Conservation (phyloP, 1,139 yeast genomes). For the Sugiyamaella sp. region DNA sequence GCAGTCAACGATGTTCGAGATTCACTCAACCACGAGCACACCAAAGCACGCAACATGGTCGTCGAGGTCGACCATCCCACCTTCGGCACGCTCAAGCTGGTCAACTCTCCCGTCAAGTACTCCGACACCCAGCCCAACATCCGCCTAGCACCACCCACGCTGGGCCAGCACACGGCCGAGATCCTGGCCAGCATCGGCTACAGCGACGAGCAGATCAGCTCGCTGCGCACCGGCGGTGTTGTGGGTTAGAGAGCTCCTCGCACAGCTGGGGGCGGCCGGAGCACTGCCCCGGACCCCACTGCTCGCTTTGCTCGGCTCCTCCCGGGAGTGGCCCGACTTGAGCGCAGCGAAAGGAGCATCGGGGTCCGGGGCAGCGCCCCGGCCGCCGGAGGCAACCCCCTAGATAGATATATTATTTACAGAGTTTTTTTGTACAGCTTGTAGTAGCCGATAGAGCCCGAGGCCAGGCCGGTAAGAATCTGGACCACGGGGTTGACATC, state of each 20-base stretch:
- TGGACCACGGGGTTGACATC: constrained; percentile 30
- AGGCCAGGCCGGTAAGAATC: constrained; percentile 35
- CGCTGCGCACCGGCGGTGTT: constrained; percentile 35
- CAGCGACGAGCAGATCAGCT: constrained; percentile 28
- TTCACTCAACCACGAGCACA: constrained; percentile 44
- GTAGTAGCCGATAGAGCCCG: constrained; percentile 37
- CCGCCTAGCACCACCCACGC: constrained; percentile 49
- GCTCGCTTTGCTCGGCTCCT: background rate
- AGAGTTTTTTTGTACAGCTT: constrained; percentile 32
- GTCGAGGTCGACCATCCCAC: constrained; percentile 42
- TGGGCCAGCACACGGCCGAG: constrained; percentile 42
- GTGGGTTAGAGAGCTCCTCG: constrained; percentile 23
- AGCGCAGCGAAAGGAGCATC: background rate
- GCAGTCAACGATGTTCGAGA: constrained; percentile 47
- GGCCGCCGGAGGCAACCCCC: constrained; percentile 2
- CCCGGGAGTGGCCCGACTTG: background rate
- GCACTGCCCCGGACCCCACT: constrained; percentile 7
- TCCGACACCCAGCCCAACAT: constrained; percentile 43
- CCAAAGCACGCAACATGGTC: constrained; percentile 46
- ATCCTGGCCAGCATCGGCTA: constrained; percentile 38
- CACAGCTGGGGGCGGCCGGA: constrained; percentile 8
- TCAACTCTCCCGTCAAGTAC: constrained; percentile 47
- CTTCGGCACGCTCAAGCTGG: constrained; percentile 44
- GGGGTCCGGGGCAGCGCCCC: background rate
- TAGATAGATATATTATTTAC: constrained; percentile 3